Percentiles rank a stretch among this genome's conserved stretches.
phyloP scores from a whole-genome alignment of 257 asterid species.

The Solanum chmielewskii region DNA sequence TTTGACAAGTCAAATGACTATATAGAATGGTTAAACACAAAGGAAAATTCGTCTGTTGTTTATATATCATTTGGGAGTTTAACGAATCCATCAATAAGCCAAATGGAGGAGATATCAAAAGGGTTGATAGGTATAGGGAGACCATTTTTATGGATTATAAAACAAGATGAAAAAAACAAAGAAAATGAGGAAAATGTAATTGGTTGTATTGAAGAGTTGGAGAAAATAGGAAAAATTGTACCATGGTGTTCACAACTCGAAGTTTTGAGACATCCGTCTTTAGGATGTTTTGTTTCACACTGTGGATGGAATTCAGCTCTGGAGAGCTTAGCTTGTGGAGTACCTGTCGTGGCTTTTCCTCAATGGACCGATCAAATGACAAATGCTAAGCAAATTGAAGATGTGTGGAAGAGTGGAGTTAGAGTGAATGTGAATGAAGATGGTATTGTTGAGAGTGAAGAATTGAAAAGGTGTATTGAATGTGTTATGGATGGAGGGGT shows the following conservation, averaged over 20 bases:
- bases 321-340: conserved; percentile 16
- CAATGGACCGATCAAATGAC: conserved; percentile 20
- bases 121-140: conserved; percentile 3
- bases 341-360: conserved; percentile 20
- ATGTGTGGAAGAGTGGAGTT: conserved; percentile 15
- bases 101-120: conserved; percentile 12
- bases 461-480: conserved; percentile 11
- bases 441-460: conserved; percentile 8
- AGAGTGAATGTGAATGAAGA: conserved; percentile 5
- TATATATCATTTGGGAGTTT: conserved; percentile 25
- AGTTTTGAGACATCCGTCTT: conserved; percentile 10
- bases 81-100: not conserved
- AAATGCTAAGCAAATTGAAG: conserved; percentile 13
- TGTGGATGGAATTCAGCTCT: conserved; percentile 32
- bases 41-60: conserved; percentile 10
- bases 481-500: conserved; percentile 7
- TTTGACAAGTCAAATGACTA: conserved; percentile 1
- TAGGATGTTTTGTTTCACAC: conserved; percentile 27
- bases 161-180: not conserved
- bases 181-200: not conserved
- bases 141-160: conserved; percentile 25
- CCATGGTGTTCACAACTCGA: conserved; percentile 29
- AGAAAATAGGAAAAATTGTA: conserved; percentile 14
- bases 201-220: conserved; percentile 7
- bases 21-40: conserved; percentile 18